Percentiles rank a stretch among this genome's conserved stretches.
phyloP scores from a whole-genome alignment of 2,329 filamentous ascomycete genomes.

The Penicillium digitatum region DNA sequence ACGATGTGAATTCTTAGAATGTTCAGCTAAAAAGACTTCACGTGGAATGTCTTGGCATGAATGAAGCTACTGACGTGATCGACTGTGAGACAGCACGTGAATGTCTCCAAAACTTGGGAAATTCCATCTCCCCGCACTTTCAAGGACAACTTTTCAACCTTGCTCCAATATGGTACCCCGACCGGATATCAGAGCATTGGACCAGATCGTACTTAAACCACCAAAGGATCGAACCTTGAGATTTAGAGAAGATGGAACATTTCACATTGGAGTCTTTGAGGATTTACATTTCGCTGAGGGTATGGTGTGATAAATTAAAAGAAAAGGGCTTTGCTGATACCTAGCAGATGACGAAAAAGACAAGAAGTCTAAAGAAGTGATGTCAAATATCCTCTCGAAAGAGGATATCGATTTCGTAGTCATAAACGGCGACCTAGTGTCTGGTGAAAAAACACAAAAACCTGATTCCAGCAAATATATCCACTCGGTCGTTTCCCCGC shows the following conservation, averaged over 20 bases:
- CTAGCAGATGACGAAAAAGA: conserved; percentile 48
- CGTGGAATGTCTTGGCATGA: neutral
- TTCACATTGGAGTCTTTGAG: conserved; percentile 59
- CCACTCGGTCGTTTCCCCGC: conserved; percentile 56
- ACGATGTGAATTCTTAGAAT: too few species aligned
- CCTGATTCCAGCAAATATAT: conserved; percentile 56
- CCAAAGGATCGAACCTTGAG: conserved; percentile 11
- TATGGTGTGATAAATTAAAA: conserved; percentile 26
- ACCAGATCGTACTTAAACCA: neutral
- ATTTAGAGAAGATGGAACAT: conserved; percentile 31
- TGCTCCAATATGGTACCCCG: conserved; percentile 1
- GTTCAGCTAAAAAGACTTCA: too few species aligned
- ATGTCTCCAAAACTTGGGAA: neutral
- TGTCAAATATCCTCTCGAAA: conserved; percentile 55
- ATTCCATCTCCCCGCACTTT: neutral
- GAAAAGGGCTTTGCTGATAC: neutral
- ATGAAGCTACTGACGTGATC: neutral
- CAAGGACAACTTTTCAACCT: neutral
- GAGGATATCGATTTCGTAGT: conserved; percentile 61
- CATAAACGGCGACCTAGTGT: conserved; percentile 68
- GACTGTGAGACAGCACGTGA: neutral
- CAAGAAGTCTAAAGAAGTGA: conserved; percentile 53
- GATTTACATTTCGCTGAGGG: conserved; percentile 71
- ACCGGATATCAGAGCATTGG: neutral
- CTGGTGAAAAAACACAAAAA: conserved; percentile 58